Evolutionary conservation across 2,329 filamentous ascomycete genomes (phyloP).

Genomic region (Calycina herbarum): DNA sequence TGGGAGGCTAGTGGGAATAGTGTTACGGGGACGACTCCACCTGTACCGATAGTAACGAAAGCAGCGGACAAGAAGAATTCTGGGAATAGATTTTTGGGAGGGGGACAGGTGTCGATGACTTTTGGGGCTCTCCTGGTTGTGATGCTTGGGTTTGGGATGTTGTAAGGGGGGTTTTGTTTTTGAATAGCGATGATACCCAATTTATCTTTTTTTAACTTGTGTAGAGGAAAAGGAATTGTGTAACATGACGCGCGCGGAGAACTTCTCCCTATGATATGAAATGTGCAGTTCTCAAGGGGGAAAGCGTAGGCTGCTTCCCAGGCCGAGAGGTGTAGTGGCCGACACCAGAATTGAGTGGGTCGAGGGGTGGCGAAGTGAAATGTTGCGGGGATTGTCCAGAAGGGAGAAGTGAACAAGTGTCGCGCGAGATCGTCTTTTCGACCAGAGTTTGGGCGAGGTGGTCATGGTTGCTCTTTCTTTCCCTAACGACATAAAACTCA

Average conservation of each 20-base stretch:
- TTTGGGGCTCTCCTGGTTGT: background rate
- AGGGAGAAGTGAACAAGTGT: too few relatives aligned
- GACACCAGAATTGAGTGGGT: too few relatives aligned
- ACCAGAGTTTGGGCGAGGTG: too few relatives aligned
- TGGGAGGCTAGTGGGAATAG: background rate
- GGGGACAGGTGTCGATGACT: background rate
- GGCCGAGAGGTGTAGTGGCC: too few relatives aligned
- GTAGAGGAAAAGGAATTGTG: background rate
- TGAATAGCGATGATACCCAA: background rate
- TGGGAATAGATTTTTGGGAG: background rate
- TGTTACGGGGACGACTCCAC: background rate
- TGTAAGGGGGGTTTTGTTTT: background rate
- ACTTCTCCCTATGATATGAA: background rate
- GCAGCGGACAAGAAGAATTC: background rate
- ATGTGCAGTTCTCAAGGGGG: background rate
- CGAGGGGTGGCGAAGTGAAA: too few relatives aligned
- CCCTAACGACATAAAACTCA: too few relatives aligned
- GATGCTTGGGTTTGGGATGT: background rate
- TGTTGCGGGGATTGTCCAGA: too few relatives aligned
- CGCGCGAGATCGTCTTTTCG: too few relatives aligned
- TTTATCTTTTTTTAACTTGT: background rate
- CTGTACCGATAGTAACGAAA: background rate
- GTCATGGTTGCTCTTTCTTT: too few relatives aligned
- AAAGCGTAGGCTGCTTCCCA: background rate
- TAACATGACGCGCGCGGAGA: background rate